Evolutionary conservation across 192 early-diverging fungal genomes (phyloP).

Genomic region (Gonapodya prolifera): DNA sequence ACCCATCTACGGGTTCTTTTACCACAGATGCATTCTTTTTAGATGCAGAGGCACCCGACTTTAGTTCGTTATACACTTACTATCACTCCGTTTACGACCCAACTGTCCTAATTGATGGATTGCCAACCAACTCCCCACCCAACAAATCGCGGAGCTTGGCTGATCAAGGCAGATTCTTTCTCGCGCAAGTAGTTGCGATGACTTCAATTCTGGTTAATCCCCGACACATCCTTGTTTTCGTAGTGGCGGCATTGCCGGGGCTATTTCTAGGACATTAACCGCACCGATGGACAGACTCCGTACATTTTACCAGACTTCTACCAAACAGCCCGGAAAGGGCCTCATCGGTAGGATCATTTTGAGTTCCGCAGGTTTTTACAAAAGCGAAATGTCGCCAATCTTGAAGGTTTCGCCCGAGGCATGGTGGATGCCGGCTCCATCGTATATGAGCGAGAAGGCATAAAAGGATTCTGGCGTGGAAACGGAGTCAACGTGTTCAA

Average conservation of each 20-base stretch:
- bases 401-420: background rate
- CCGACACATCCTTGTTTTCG: too few relatives aligned
- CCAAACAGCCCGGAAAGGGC: background rate
- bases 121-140: background rate
- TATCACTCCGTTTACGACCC: background rate
- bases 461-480: background rate
- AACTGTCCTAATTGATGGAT: background rate
- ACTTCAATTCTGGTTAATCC: too few relatives aligned
- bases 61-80: background rate
- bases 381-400: too few relatives aligned
- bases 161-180: background rate
- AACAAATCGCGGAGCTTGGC: background rate
- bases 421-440: background rate
- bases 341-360: too few relatives aligned
- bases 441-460: background rate
- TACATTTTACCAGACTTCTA: background rate
- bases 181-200: background rate
- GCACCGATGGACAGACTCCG: background rate
- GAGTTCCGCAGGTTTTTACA: too few relatives aligned
- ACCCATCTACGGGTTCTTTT: too few relatives aligned
- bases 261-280: background rate
- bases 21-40: background rate
- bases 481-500: conserved; percentile 1
- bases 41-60: background rate
- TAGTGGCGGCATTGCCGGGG: background rate